Percentiles rank a stretch among this genome's conserved stretches.
These are phyloP conservation scores for Solanum medicagineum DNA, from an alignment of 257 asterid genomes.

Conservation along the genomic window DNA sequence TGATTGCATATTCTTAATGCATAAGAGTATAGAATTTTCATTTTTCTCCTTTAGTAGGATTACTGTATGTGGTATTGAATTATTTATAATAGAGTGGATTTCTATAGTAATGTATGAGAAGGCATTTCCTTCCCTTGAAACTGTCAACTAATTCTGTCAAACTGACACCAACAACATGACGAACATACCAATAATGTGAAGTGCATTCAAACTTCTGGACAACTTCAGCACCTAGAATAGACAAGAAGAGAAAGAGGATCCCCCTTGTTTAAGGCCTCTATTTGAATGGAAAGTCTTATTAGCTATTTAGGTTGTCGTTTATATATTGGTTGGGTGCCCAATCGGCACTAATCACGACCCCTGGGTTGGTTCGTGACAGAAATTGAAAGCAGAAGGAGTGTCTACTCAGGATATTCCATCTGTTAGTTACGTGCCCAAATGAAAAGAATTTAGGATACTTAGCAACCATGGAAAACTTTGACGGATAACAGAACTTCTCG, in stretches of 20 bases:
- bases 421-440: background rate
- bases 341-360: too few species aligned
- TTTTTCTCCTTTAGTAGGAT: slow-evolving; percentile 4
- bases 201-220: too few species aligned
- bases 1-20: slow-evolving; percentile 18
- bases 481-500: background rate
- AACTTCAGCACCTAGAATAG: too few species aligned
- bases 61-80: slow-evolving; percentile 2
- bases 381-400: background rate
- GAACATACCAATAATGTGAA: background rate
- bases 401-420: background rate
- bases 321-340: too few species aligned
- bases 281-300: too few species aligned
- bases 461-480: background rate
- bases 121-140: background rate
- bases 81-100: background rate
- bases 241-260: too few species aligned
- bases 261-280: too few species aligned
- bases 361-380: too few species aligned
- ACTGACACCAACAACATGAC: background rate
- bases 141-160: background rate
- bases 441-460: background rate
- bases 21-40: slow-evolving; percentile 15
- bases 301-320: too few species aligned
- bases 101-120: background rate